Percentiles rank a stretch among this genome's conserved stretches.
These are phyloP conservation scores for Zygnema circumcarinatum DNA, from an alignment of 139 green algal species.

Conservation along the genomic window DNA sequence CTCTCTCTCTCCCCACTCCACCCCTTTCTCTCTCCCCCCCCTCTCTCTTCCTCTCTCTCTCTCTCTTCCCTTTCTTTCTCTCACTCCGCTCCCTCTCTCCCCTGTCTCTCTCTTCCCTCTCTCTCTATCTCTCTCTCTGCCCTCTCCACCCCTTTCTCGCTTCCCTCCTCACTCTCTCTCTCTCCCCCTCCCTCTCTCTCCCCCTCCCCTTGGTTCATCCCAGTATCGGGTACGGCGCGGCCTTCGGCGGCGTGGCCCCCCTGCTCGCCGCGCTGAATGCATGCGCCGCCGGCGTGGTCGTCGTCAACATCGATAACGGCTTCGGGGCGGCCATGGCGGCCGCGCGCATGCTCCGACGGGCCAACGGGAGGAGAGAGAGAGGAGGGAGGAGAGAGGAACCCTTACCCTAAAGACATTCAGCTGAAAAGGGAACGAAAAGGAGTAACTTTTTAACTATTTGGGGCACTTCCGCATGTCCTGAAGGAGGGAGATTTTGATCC, in stretches of 20 bases:
- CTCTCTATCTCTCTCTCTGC: neutral
- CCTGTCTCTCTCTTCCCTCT: neutral
- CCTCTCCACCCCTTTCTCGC: neutral
- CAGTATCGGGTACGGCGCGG: constrained; percentile 73
- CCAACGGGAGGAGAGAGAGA: too few species aligned
- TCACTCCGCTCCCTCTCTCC: neutral
- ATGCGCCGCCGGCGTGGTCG: constrained; percentile 71
- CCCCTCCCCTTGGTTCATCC: neutral
- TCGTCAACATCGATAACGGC: constrained; percentile 84
- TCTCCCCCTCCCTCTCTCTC: neutral
- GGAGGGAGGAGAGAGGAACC: too few species aligned
- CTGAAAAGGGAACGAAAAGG: too few species aligned
- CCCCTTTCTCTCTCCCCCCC: too few species aligned
- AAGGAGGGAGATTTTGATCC: too few species aligned
- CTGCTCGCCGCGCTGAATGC: constrained; percentile 66
- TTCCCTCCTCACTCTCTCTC: neutral
- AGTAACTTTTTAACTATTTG: too few species aligned
- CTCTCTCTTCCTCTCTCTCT: neutral
- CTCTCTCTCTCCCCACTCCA: too few species aligned
- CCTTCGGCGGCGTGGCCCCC: constrained; percentile 69
- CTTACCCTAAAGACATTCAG: too few species aligned
- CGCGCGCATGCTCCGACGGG: constrained; percentile 17
- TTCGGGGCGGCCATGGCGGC: constrained; percentile 52
- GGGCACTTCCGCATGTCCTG: too few species aligned
- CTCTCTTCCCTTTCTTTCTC: neutral